Base-by-base conservation (phyloP, 495 filamentous ascomycete genomes). In the Talaromyces nanjingensis region DNA sequence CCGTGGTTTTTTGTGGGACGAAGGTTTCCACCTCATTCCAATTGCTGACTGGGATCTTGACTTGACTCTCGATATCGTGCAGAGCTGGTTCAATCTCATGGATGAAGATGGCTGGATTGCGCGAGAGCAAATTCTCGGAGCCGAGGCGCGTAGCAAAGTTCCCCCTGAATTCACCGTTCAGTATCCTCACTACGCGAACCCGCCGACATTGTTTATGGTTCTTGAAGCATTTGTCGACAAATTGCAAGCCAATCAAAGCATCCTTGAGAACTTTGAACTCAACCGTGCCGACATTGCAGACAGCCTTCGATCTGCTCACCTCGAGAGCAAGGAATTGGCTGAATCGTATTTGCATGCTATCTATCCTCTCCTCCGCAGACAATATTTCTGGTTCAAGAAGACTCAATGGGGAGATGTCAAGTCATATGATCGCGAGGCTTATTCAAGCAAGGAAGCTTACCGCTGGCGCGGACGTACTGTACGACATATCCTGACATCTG, bases 91-190 rank as follows among this genome's bases (percentile, higher is more conserved):
- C 75, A 91, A 87, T 63, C 82, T 96, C 5, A 96, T 97, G 83
- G 94, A 98, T 68, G 92, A 94, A 47, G 92, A 98, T 71, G 94
- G 94, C 55, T 98, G 94, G 94, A 98, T 98, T 76, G 91, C 86
- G 5, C 89, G 94, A 47, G 94, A 98, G 74, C 96, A 98, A 75
- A 98, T 98, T 60, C 84, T 98, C 8, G 94, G 94, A 56, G 73
- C 82, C n/a, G 94, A 98, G 75, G 94, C 94, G 42, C 87, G 94
- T 55, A 96, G 90, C 79, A 98, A 98, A 75, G 94, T 98, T 12
- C 94, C 94, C 1, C 70, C 76, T n/a, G 93, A 98, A 73, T 98
- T 98, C 72, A 96, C 97, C 65, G 83, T 90, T 33, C 94, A 98
- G 68, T 98, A 97, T 72, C 94, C 94, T 29, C 94, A 98, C 73